These are phyloP conservation scores for Gaertneriomyces semiglobifer DNA, from an alignment of 192 early-diverging fungal genomes.

Conservation along the genomic window DNA sequence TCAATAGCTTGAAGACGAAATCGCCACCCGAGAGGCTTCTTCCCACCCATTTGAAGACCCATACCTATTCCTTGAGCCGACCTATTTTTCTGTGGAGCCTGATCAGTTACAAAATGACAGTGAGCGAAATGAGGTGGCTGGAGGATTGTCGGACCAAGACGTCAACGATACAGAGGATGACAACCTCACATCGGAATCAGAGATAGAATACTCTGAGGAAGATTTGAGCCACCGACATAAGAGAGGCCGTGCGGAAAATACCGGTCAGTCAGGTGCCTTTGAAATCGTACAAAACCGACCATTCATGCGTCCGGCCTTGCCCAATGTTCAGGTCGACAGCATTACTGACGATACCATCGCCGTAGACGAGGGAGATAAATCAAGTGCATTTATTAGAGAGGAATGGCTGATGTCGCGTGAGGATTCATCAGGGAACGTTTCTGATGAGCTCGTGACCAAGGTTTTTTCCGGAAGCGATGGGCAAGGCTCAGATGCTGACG, in stretches of 20 bases:
- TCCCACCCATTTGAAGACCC: slow-evolving; percentile 22
- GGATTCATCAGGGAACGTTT: too few relatives aligned
- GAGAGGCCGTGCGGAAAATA: not conserved
- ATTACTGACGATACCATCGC: too few relatives aligned
- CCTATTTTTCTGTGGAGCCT: slow-evolving; percentile 2
- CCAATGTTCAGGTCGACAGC: slow-evolving; percentile 1
- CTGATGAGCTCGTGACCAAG: too few relatives aligned
- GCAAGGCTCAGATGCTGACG: too few relatives aligned
- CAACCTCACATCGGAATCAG: not conserved
- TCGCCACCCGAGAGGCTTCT: slow-evolving; percentile 1
- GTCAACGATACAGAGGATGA: not conserved
- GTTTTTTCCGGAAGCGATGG: too few relatives aligned
- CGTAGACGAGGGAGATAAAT: too few relatives aligned
- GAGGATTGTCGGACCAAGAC: not conserved
- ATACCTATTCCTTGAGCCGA: slow-evolving; percentile 20
- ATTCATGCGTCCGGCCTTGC: not conserved
- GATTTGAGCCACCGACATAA: not conserved
- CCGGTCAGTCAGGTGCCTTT: too few relatives aligned
- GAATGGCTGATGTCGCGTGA: too few relatives aligned
- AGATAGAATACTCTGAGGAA: not conserved
- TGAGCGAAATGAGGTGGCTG: not conserved
- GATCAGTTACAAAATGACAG: not conserved
- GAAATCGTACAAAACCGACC: too few relatives aligned
- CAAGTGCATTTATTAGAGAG: too few relatives aligned
- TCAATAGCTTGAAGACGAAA: slow-evolving; percentile 6